Evolutionary conservation across 805 yeast genomes (phyloP).

Genomic region (Suhomyces prunicola): DNA sequence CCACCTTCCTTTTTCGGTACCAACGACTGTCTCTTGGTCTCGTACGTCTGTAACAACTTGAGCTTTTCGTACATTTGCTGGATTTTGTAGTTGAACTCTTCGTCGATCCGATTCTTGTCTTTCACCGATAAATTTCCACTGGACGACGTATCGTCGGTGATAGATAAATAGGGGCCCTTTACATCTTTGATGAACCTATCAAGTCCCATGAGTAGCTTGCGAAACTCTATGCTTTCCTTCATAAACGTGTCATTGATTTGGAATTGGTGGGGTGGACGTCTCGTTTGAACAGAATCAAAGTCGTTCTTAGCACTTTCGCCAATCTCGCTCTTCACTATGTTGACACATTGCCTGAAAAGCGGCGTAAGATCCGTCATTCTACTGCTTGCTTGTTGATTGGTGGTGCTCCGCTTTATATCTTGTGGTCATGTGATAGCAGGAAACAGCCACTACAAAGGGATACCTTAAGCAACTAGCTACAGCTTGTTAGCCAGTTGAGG

Average conservation of each 20-base stretch:
- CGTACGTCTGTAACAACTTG: slow-evolving; percentile 50
- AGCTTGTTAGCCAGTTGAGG: not conserved
- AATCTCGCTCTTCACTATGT: slow-evolving; percentile 39
- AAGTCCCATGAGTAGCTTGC: slow-evolving; percentile 28
- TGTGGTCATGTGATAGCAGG: not conserved
- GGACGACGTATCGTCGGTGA: slow-evolving; percentile 14
- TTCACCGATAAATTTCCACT: slow-evolving; percentile 32
- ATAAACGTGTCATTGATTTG: slow-evolving; percentile 37
- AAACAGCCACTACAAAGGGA: not conserved
- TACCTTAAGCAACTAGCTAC: not conserved
- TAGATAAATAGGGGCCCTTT: slow-evolving; percentile 31
- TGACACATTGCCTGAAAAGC: slow-evolving; percentile 45
- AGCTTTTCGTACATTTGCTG: slow-evolving; percentile 52
- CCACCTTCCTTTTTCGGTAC: slow-evolving; percentile 9
- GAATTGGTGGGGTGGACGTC: slow-evolving; percentile 7
- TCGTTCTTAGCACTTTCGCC: slow-evolving; percentile 4
- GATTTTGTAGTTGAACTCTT: slow-evolving; percentile 49
- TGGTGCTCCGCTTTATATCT: not conserved
- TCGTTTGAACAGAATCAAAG: slow-evolving; percentile 6
- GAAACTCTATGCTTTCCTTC: slow-evolving; percentile 38
- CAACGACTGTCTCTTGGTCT: slow-evolving; percentile 38
- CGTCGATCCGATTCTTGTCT: slow-evolving; percentile 56
- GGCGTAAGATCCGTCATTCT: slow-evolving; percentile 51
- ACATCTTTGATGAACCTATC: slow-evolving; percentile 30
- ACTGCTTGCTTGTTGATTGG: not conserved